phyloP scores from a whole-genome alignment of 1,284 basidiomycete species.

The Sanguinoderma infundibulare region DNA sequence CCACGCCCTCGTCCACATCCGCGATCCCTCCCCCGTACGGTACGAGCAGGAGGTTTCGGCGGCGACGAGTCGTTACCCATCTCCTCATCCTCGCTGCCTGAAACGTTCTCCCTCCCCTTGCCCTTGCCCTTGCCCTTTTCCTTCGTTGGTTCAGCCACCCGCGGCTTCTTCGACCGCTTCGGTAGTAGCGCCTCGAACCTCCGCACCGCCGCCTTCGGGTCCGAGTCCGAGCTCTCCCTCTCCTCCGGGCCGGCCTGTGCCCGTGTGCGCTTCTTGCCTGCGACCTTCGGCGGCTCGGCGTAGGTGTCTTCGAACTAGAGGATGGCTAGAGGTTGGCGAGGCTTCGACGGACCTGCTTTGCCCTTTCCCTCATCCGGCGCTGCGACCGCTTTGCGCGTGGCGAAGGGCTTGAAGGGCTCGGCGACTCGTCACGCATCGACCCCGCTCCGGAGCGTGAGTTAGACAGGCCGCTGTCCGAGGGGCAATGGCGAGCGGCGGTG shows the following conservation, averaged over 20 bases:
- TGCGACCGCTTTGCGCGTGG: background rate
- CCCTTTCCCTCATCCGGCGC: background rate
- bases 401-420: constrained; percentile 21
- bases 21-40: constrained; percentile 8
- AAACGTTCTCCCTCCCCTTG: constrained; percentile 13
- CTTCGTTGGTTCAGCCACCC: constrained; percentile 3
- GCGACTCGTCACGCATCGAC: constrained; percentile 12
- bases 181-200: constrained; percentile 34
- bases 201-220: constrained; percentile 28
- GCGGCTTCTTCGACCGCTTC: constrained; percentile 22
- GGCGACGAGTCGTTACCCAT: constrained; percentile 11
- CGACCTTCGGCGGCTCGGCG: constrained; percentile 5
- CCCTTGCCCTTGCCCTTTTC: constrained; percentile 4
- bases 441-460: constrained; percentile 18
- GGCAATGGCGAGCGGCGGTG: constrained; percentile 27
- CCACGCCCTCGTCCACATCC: constrained; percentile 8
- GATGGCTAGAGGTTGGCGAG: constrained; percentile 13
- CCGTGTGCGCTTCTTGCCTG: constrained; percentile 24
- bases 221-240: constrained; percentile 20
- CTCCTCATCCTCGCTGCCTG: constrained; percentile 9
- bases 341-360: constrained; percentile 6
- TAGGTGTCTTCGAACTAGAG: constrained; percentile 16
- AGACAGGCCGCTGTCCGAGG: constrained; percentile 11
- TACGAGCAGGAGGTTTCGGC: constrained; percentile 18
- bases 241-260: constrained; percentile 17